These are phyloP conservation scores for Sechiopsis laciniata DNA, from an alignment of 306 rosid genomes.

Conservation along the genomic window DNA sequence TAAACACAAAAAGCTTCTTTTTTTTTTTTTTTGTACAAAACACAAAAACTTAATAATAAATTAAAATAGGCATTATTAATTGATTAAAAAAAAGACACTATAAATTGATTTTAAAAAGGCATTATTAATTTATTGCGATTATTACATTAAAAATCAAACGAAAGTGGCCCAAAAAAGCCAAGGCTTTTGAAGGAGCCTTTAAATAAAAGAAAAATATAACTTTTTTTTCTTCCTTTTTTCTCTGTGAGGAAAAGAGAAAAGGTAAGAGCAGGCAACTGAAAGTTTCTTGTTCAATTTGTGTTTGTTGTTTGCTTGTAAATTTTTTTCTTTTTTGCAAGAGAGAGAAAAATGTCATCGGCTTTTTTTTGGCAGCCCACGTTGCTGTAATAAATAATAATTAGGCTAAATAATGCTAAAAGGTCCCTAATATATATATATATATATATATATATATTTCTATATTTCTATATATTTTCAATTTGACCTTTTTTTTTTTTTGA, in stretches of 20 bases:
- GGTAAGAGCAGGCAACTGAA: background rate
- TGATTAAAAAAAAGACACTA: background rate
- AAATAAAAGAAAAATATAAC: background rate
- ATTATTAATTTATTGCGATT: background rate
- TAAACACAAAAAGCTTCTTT: background rate
- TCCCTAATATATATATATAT: too few relatives aligned
- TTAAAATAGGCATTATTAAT: background rate
- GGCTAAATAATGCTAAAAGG: background rate
- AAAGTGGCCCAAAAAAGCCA: background rate
- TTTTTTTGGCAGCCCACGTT: background rate
- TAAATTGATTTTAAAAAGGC: background rate
- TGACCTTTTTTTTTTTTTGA: too few relatives aligned
- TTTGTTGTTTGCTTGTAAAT: background rate
- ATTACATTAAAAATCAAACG: background rate
- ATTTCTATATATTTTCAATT: too few relatives aligned
- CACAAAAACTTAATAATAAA: background rate
- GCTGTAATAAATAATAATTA: background rate
- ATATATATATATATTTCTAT: too few relatives aligned
- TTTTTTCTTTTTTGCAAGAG: background rate
- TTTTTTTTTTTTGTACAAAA: too few relatives aligned
- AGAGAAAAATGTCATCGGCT: background rate
- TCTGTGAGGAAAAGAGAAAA: background rate
- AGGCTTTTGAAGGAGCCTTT: slow-evolving; percentile 1
- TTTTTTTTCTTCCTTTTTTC: background rate
- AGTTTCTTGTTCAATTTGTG: slow-evolving; percentile 11